These are phyloP conservation scores for Vigna reflexopilosa DNA, from an alignment of 306 rosid species.

Conservation along the genomic window DNA sequence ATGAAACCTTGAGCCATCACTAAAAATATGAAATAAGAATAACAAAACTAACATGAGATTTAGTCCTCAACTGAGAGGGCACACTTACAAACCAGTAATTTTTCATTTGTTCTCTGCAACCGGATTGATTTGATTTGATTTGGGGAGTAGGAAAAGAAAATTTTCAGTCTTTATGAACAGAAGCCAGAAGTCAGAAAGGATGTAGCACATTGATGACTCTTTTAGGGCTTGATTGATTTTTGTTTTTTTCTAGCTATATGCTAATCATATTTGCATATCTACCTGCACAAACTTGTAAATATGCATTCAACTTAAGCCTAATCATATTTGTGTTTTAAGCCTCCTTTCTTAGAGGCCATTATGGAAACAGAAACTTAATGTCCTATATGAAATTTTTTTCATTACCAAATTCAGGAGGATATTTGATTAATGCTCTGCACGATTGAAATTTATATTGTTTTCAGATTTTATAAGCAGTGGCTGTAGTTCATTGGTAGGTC, in stretches of 20 bases:
- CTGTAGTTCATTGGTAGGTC: slow-evolving; percentile 9
- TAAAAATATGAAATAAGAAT: no score
- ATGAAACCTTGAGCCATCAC: no score
- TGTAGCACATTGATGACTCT: slow-evolving; percentile 7
- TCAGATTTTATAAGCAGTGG: not conserved
- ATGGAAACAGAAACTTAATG: not conserved
- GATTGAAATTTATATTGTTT: not conserved
- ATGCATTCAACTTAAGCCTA: slow-evolving; percentile 15
- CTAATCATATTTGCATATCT: not conserved
- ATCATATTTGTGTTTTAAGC: slow-evolving; percentile 4
- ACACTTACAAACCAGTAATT: not conserved
- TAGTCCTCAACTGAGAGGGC: no score
- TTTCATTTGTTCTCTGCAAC: not conserved
- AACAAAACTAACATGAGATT: no score
- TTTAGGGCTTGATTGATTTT: slow-evolving; percentile 26
- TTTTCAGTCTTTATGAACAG: not conserved
- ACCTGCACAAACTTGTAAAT: slow-evolving; percentile 15
- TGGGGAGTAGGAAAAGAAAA: not conserved
- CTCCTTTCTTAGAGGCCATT: slow-evolving; percentile 26
- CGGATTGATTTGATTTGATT: not conserved
- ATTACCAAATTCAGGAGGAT: not conserved
- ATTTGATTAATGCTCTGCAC: slow-evolving; percentile 4
- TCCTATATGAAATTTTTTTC: slow-evolving; percentile 21
- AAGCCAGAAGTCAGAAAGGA: not conserved
- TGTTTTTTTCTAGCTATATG: slow-evolving; percentile 34